Evolutionary conservation across 371 early-diverging fungal species (phyloP), one percentile per base, ranked within the genome.

Genomic region (Saksenaea vasiformis): DNA sequence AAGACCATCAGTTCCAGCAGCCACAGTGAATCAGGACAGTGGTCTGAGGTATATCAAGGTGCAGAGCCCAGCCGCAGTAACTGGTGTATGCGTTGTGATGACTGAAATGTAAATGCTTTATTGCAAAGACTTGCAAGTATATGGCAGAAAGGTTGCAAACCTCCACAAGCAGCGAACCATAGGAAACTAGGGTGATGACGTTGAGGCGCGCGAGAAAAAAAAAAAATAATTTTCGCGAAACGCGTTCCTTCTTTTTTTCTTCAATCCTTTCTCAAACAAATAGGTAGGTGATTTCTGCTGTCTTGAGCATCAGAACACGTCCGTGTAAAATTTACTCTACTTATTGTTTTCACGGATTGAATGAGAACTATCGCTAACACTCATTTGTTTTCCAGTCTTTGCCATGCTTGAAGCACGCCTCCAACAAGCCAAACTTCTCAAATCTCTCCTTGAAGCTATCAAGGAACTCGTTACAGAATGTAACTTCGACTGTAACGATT

Each of bases 401-500:
- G 80, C 44, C 28, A 92, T 92, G 93, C 84, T 92, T 63, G 93
- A 92, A 86, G 93, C 93, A 39, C 85, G 90, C 69, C 81, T 92
- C 60, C 77, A 77, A 64, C 88, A 90, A 79, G 93, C 89, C 57
- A 78, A 80, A 27, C 80, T 93, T 55, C 90, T 97, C 65, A 97
- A 96, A 82, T 91, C 93, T 85, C 77, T 97, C 68, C 87, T 99
- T 66, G 99, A 99, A 71, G 95, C 98, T 60, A 82, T 99, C 80
- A 95, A 94, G 84, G 99, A 99, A 69, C 87, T 99, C 59, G 97
- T 99, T 60, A 87, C 90, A 19, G 97, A 99, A 74, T 95, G 93
- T 75, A 99, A 99, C 88, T 95, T 98, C 84, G 98, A 99, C 76
- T 97, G 97, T 80, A 92, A 87, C 56, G 97, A 97, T 67, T 83